Evolutionary conservation across 164 flowering plant genomes (phyloP).

Genomic region (Houttuynia cordata): DNA sequence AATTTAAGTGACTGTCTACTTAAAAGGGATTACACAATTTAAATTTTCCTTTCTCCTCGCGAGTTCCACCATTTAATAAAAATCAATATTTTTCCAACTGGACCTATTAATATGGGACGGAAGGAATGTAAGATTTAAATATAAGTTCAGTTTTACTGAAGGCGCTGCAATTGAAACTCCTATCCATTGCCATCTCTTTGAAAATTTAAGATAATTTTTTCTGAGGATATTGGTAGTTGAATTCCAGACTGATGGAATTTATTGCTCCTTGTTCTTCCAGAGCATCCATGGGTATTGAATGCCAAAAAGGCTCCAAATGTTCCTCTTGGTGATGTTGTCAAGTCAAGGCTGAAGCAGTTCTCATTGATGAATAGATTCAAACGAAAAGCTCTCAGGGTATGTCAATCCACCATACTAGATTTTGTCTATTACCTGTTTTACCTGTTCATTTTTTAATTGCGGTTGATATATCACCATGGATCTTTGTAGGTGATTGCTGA

Average conservation of each 20-base stretch:
- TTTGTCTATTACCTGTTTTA: background rate
- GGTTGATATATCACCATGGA: background rate
- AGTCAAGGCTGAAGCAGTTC: constrained; percentile 85
- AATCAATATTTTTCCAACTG: no score
- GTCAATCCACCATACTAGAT: constrained; percentile 12
- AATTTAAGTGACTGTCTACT: no score
- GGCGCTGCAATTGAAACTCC: no score
- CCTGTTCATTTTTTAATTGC: constrained; percentile 1
- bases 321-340: constrained; percentile 87
- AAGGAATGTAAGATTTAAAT: no score
- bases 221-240: background rate
- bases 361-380: constrained; percentile 92
- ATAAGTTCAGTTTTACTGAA: no score
- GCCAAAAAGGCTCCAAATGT: constrained; percentile 90
- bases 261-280: constrained; percentile 18
- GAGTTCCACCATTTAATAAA: no score
- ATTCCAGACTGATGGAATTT: no score
- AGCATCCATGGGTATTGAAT: constrained; percentile 89
- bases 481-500: constrained; percentile 73
- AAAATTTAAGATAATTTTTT: no score
- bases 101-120: no score
- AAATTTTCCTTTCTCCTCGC: no score
- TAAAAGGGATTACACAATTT: no score
- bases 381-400: constrained; percentile 77
- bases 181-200: background rate